phyloP scores from a whole-genome alignment of 495 filamentous ascomycete genomes.

The Oidiodendron maius region DNA sequence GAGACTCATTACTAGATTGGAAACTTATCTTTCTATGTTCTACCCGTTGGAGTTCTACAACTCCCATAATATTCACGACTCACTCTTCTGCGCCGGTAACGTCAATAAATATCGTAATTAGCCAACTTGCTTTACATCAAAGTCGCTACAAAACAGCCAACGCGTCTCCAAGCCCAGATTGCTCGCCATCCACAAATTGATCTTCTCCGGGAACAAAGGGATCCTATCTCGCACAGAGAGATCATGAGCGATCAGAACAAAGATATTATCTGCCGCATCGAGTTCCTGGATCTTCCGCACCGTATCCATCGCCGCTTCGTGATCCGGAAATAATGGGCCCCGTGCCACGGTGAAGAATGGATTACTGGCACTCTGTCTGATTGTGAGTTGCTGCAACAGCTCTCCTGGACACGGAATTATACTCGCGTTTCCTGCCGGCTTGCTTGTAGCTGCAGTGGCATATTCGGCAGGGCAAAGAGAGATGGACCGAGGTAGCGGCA shows the following conservation, averaged over 20 bases:
- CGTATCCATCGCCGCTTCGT: slow-evolving; percentile 28
- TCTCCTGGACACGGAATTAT: slow-evolving; percentile 15
- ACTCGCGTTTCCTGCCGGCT: slow-evolving; percentile 19
- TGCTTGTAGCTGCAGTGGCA: too few species aligned
- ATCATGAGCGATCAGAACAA: slow-evolving; percentile 48
- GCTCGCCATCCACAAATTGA: slow-evolving; percentile 33
- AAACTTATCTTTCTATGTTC: too few species aligned
- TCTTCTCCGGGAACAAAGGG: slow-evolving; percentile 38
- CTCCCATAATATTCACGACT: too few species aligned
- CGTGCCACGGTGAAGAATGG: slow-evolving; percentile 18
- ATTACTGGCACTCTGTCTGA: slow-evolving; percentile 31
- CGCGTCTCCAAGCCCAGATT: slow-evolving; percentile 31
- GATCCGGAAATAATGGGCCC: slow-evolving; percentile 19
- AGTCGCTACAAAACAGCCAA: slow-evolving; percentile 54
- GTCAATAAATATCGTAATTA: too few species aligned
- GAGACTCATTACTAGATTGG: too few species aligned
- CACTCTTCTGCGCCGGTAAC: too few species aligned
- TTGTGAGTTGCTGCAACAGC: slow-evolving; percentile 17
- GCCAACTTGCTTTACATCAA: too few species aligned
- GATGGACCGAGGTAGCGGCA: slow-evolving; percentile 33
- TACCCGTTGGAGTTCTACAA: too few species aligned
- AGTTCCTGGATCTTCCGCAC: slow-evolving; percentile 35
- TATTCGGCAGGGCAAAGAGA: too few species aligned
- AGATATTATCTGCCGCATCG: slow-evolving; percentile 40
- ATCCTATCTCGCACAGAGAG: slow-evolving; percentile 29